phyloP scores from a whole-genome alignment of 768 basidiomycete species.

The Lyophyllum semitale region DNA sequence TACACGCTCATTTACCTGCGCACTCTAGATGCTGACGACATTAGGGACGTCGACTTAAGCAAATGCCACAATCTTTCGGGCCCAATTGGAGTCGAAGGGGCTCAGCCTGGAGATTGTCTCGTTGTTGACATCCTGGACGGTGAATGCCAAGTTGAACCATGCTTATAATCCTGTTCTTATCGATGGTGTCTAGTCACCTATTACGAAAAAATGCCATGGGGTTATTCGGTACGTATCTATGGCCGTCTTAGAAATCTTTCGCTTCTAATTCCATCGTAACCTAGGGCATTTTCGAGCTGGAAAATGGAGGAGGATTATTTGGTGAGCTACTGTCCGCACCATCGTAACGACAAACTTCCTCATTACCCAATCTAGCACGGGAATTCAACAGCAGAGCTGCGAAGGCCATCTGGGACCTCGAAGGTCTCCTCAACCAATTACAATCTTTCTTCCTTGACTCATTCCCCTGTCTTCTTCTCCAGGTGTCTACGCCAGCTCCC shows the following conservation, averaged over 20 bases:
- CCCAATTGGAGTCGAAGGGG: conserved; percentile 72
- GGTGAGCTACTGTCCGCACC: conserved; percentile 34
- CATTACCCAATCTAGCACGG: conserved; percentile 36
- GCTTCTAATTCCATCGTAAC: background rate
- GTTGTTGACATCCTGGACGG: conserved; percentile 82
- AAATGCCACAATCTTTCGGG: conserved; percentile 78
- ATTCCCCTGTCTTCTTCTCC: background rate
- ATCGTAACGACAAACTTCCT: background rate
- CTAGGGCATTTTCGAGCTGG: conserved; percentile 73
- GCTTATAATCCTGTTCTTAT: background rate
- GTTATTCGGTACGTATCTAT: conserved; percentile 56
- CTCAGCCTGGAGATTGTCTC: conserved; percentile 78
- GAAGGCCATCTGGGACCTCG: conserved; percentile 83
- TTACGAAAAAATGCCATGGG: conserved; percentile 81
- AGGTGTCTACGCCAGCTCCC: conserved; percentile 73
- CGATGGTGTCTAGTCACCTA: conserved; percentile 47
- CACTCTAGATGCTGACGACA: conserved; percentile 60
- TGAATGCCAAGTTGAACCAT: conserved; percentile 23
- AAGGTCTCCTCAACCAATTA: conserved; percentile 37
- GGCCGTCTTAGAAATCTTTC: background rate
- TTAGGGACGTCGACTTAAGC: conserved; percentile 64
- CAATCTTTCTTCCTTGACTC: background rate
- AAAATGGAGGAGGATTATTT: conserved; percentile 74
- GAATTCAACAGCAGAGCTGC: conserved; percentile 72
- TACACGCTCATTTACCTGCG: background rate